Conservation (phyloP, 345 rosid genomes). For the Salix brachista region DNA sequence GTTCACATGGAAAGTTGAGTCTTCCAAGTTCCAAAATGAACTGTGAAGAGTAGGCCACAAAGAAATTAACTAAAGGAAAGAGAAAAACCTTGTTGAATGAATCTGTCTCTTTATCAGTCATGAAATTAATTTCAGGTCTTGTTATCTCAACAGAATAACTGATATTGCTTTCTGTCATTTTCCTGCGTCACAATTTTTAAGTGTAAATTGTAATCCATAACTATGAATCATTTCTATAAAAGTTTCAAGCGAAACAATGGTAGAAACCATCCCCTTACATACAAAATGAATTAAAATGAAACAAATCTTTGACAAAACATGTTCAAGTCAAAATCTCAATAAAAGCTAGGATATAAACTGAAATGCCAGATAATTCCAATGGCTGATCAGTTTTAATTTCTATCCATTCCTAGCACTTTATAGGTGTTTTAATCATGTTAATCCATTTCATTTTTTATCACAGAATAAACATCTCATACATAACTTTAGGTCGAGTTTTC, state of each 20-base stretch:
- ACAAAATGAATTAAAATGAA: neutral
- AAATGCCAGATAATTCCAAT: slow-evolving; percentile 3
- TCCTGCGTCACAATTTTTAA: slow-evolving; percentile 45
- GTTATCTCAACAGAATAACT: slow-evolving; percentile 32
- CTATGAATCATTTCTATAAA: slow-evolving; percentile 9
- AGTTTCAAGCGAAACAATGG: neutral
- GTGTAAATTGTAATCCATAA: slow-evolving; percentile 10
- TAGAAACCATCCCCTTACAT: neutral
- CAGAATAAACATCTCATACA: neutral
- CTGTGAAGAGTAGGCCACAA: neutral
- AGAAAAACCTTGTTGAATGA: slow-evolving; percentile 76
- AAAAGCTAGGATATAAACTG: neutral
- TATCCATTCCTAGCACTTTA: neutral
- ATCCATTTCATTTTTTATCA: neutral
- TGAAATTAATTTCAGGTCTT: slow-evolving; percentile 22
- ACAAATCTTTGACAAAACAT: no score
- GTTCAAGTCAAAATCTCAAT: neutral
- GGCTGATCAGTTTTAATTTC: neutral
- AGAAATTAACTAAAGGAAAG: slow-evolving; percentile 7
- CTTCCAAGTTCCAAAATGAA: neutral
- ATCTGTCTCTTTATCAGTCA: slow-evolving; percentile 42
- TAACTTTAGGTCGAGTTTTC: neutral
- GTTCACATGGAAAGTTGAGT: neutral
- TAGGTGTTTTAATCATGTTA: neutral
- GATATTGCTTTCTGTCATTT: slow-evolving; percentile 29